A percentile compares a stretch with the other conserved stretches of the same genome.
Conservation (phyloP, 1,284 basidiomycete genomes). For the Naganishia sp. region DNA sequence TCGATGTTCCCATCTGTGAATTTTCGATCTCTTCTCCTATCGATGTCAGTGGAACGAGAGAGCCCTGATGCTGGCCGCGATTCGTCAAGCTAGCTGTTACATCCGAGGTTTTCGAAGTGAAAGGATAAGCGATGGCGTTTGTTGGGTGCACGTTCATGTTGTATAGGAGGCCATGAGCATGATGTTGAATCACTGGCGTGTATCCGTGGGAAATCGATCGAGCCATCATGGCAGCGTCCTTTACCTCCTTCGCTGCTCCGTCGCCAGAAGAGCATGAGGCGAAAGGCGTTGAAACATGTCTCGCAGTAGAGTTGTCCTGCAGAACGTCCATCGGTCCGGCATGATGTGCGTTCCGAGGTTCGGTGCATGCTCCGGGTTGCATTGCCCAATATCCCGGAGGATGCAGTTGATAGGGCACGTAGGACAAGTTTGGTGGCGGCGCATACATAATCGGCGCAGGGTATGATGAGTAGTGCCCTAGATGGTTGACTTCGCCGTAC, state of each 20-base stretch:
- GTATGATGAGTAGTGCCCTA: background rate
- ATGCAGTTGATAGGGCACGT: constrained; percentile 12
- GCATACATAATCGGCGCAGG: constrained; percentile 7
- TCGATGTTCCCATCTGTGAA: constrained; percentile 2
- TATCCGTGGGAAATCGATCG: constrained; percentile 29
- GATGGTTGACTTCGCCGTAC: background rate
- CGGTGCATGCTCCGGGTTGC: background rate
- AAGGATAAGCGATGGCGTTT: background rate
- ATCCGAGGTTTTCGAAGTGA: background rate
- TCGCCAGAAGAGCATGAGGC: background rate
- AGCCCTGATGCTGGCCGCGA: background rate
- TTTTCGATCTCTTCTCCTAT: constrained; percentile 20
- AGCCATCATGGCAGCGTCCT: background rate
- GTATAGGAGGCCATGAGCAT: background rate
- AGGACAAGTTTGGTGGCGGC: constrained; percentile 1
- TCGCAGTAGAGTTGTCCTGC: background rate
- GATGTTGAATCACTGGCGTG: constrained; percentile 20
- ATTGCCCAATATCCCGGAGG: constrained; percentile 13
- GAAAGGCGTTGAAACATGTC: constrained; percentile 22
- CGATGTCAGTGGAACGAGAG: constrained; percentile 2
- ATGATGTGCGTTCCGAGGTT: constrained; percentile 2
- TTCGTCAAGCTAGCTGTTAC: no score
- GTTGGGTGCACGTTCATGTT: background rate
- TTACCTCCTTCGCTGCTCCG: background rate
- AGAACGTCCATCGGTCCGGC: background rate